phyloP scores from a whole-genome alignment of 352 stramenopile genomes.

The Pythium dissotocum region DNA sequence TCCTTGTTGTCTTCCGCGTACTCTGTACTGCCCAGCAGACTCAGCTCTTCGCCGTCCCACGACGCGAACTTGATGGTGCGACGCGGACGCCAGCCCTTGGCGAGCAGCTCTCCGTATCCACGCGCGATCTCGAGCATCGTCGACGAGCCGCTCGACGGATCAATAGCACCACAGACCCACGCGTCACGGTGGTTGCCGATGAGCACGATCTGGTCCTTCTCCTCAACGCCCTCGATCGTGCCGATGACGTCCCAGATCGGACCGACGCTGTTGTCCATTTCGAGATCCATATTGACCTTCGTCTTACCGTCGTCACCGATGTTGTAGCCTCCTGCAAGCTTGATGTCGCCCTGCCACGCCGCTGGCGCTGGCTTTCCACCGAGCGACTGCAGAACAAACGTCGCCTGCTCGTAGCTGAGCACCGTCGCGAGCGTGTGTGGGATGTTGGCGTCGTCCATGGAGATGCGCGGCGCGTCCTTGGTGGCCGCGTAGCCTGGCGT shows the following conservation, averaged over 20 bases:
- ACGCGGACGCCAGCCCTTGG: conserved; percentile 63
- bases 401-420: conserved; percentile 80
- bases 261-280: conserved; percentile 72
- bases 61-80: conserved; percentile 77
- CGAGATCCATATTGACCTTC: conserved; percentile 53
- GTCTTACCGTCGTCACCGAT: conserved; percentile 67
- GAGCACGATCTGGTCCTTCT: conserved; percentile 71
- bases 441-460: conserved; percentile 51
- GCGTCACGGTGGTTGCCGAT: conserved; percentile 91
- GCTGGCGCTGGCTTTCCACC: conserved; percentile 48
- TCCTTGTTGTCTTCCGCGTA: conserved; percentile 71
- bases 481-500: conserved; percentile 36
- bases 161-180: conserved; percentile 87
- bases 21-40: conserved; percentile 78
- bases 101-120: conserved; percentile 57
- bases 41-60: conserved; percentile 88
- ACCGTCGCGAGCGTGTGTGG: conserved; percentile 64
- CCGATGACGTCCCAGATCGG: conserved; percentile 88
- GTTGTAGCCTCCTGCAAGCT: conserved; percentile 57
- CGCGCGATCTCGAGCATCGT: conserved; percentile 82
- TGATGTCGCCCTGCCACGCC: conserved; percentile 60
- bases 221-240: conserved; percentile 59
- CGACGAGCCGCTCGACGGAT: conserved; percentile 81
- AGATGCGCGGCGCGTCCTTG: conserved; percentile 28
- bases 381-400: conserved; percentile 66